A percentile compares a stretch with the other conserved stretches of the same genome.
Conservation (phyloP, 345 rosid genomes). For the Linum tenue region DNA sequence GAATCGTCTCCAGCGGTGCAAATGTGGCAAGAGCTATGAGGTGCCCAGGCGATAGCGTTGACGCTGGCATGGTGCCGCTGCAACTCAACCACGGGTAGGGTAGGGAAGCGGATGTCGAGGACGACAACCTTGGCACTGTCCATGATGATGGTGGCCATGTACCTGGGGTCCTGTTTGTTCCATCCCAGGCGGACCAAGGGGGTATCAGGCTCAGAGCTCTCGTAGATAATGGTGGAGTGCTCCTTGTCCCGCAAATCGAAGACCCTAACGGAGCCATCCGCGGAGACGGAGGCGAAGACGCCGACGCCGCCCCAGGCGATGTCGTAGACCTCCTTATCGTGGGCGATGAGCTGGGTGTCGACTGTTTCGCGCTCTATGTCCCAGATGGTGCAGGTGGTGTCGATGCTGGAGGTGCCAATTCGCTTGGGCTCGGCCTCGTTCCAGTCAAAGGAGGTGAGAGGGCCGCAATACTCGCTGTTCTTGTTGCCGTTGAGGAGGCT, state of each 20-base stretch:
- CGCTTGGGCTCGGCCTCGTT: conserved; percentile 91
- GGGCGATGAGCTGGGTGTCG: conserved; percentile 92
- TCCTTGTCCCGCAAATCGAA: conserved; percentile 86
- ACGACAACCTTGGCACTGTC: conserved; percentile 91
- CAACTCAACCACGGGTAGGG: conserved; percentile 84
- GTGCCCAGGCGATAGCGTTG: conserved; percentile 98
- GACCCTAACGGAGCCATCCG: conserved; percentile 85
- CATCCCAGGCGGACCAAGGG: conserved; percentile 87
- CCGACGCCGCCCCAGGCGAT: conserved; percentile 98
- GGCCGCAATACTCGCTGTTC: conserved; percentile 86
- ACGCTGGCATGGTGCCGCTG: conserved; percentile 88
- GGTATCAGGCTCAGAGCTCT: conserved; percentile 87
- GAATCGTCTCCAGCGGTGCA: conserved; percentile 97
- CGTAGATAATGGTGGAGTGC: conserved; percentile 85
- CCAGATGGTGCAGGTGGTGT: conserved; percentile 94
- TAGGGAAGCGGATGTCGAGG: conserved; percentile 83
- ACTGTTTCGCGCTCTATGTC: conserved; percentile 84
- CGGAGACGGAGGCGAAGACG: conserved; percentile 87
- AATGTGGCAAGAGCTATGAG: conserved; percentile 89
- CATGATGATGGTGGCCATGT: conserved; percentile 95
- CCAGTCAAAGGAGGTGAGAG: conserved; percentile 90
- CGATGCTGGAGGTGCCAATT: conserved; percentile 83
- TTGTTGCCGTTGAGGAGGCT: conserved; percentile 73
- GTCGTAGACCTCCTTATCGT: conserved; percentile 93
- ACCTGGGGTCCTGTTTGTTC: conserved; percentile 98